Conservation (phyloP, 768 basidiomycete genomes). For the Roridomyces roridus region DNA sequence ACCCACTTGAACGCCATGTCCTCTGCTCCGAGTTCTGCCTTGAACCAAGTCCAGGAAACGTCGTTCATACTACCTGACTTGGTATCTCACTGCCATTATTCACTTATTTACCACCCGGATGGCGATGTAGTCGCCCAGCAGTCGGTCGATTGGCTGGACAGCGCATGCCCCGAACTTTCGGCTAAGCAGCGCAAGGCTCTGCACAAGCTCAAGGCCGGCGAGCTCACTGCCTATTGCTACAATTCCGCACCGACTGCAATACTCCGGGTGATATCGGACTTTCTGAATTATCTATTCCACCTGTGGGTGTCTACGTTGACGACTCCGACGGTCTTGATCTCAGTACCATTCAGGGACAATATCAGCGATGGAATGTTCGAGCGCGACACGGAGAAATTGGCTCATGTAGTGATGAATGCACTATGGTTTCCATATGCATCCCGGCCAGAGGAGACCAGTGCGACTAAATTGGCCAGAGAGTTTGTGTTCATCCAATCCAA, state of each 20-base stretch:
- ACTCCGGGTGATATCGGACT: slow-evolving; percentile 71
- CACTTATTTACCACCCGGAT: slow-evolving; percentile 48
- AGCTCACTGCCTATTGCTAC: slow-evolving; percentile 72
- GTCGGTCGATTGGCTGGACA: slow-evolving; percentile 57
- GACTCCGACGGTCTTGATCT: slow-evolving; percentile 18
- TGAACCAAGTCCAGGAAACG: no score
- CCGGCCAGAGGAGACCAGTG: slow-evolving; percentile 50
- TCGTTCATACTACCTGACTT: slow-evolving; percentile 62
- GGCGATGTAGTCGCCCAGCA: slow-evolving; percentile 53
- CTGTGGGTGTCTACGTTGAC: slow-evolving; percentile 42
- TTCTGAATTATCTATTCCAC: slow-evolving; percentile 67
- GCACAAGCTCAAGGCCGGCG: slow-evolving; percentile 66
- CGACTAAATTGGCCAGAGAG: slow-evolving; percentile 74
- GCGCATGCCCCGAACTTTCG: slow-evolving; percentile 51
- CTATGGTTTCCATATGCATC: slow-evolving; percentile 63
- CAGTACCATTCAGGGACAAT: slow-evolving; percentile 55
- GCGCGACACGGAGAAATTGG: slow-evolving; percentile 60
- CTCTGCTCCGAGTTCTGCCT: no score
- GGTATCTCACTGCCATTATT: slow-evolving; percentile 56
- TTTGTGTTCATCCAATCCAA: slow-evolving; percentile 40
- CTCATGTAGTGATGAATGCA: slow-evolving; percentile 75
- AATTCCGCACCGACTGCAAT: slow-evolving; percentile 59
- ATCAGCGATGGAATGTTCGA: slow-evolving; percentile 82
- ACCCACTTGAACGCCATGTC: no score
- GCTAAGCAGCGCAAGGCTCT: slow-evolving; percentile 53